Evolutionary conservation across 202 grass and related monocot species (phyloP), one percentile per base, ranked within the genome.

Genomic region (Carex arenaria): DNA sequence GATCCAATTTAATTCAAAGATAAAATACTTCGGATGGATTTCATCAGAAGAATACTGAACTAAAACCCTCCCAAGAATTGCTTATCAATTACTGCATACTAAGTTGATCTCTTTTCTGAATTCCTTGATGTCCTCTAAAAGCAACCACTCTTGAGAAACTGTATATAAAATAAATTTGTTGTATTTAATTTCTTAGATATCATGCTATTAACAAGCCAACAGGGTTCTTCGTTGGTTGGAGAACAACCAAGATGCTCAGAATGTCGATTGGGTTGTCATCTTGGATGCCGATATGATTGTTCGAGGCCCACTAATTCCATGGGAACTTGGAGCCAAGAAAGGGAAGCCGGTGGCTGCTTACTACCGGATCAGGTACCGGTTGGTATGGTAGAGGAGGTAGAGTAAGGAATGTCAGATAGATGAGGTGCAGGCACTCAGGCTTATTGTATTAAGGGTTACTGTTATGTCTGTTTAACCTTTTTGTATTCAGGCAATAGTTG

Each of bases 271-370:
- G 93, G 91, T 95, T 61, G 89, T 98, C 55, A 95, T 93, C 61
- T 82, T 98, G 72, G 93, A 98, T 68, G 95, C 95, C 1, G 95
- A 98, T 88, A 94, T 95, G 83, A 95, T 98, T 61, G 68, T 98
- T 85, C 86, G 93, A 56, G 93, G 93, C 13, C 93, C 95, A 51
- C 87, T 98, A 61, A 85, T 95, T 84, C 93, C 95, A 67, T 95
- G 91, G 95, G 92, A 98, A 82, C 86, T 98, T 2, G 95, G 91
- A 60, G 95, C 93, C 15, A 89, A 95, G 87, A 98, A 95, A 87
- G 95, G 93, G 49, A 90, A 87, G 78, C 93, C 93, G 14, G 82
- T 98, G 87, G 93, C 93, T 75, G 93, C 93, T 74, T 98, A 92
- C 84, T 98, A 98, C 23, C 31, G 31, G 31, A 32, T 32, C 2